phyloP scores from a whole-genome alignment of 306 rosid genomes.

The Hippophae rhamnoides region DNA sequence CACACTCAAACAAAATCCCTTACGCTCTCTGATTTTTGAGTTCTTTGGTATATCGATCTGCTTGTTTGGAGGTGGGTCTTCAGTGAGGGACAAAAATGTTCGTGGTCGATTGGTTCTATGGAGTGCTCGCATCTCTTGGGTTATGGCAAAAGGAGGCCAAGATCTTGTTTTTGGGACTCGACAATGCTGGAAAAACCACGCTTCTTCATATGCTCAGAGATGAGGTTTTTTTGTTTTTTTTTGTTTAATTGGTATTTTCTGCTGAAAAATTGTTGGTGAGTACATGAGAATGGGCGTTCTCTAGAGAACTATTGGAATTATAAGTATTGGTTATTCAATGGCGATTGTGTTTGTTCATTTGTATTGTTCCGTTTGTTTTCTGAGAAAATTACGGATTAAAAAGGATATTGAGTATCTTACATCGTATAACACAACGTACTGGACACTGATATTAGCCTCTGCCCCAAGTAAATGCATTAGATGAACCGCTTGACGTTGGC shows the following conservation, averaged over 20 bases:
- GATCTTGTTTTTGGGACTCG: slow-evolving; percentile 85
- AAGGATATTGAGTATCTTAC: background rate
- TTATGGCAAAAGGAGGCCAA: slow-evolving; percentile 92
- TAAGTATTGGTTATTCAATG: background rate
- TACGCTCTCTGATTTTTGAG: slow-evolving; percentile 8
- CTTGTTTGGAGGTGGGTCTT: slow-evolving; percentile 9
- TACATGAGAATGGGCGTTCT: background rate
- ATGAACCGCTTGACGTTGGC: no score
- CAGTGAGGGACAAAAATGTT: slow-evolving; percentile 34
- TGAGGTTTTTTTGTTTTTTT: slow-evolving; percentile 39
- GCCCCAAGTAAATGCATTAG: no score
- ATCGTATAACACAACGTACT: no score
- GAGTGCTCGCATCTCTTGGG: slow-evolving; percentile 79
- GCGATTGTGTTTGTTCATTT: background rate
- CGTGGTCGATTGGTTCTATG: slow-evolving; percentile 77
- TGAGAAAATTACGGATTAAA: background rate
- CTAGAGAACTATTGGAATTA: background rate
- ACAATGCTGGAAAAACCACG: slow-evolving; percentile 86
- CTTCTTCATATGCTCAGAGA: slow-evolving; percentile 91
- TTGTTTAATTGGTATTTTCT: no score
- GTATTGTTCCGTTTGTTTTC: no score
- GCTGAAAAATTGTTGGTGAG: background rate
- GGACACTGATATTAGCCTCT: no score
- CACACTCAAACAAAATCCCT: slow-evolving; percentile 4
- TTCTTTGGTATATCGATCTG: slow-evolving; percentile 28